Evolutionary conservation across 176 grass and related monocot genomes (phyloP).

Genomic region (Guadua angustifolia): DNA sequence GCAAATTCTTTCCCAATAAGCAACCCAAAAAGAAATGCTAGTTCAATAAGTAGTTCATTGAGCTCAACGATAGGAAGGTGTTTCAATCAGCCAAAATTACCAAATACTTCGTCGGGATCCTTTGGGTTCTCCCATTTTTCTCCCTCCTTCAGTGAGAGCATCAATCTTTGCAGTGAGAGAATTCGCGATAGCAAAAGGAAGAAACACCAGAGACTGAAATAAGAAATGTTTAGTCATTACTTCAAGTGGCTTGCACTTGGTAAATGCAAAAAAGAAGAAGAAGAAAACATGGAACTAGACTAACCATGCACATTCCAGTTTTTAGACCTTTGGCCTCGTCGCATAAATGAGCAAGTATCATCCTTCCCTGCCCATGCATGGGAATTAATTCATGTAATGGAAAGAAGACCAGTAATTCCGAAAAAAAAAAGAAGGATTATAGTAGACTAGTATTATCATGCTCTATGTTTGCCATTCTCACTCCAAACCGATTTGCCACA

Average conservation of each 20-base stretch:
- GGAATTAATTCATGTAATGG: slow-evolving; percentile 33
- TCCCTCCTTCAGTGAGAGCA: no score
- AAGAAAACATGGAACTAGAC: not conserved
- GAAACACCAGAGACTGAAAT: slow-evolving; percentile 82
- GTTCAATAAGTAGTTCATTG: no score
- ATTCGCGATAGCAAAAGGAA: slow-evolving; percentile 88
- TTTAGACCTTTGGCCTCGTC: slow-evolving; percentile 93
- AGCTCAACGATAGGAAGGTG: no score
- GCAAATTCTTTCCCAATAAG: slow-evolving; percentile 35
- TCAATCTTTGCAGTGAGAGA: slow-evolving; percentile 85
- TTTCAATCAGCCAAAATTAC: no score
- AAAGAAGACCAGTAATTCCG: slow-evolving; percentile 16
- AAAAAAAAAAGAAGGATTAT: slow-evolving; percentile 31
- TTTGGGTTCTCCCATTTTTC: no score
- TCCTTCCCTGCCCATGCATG: slow-evolving; percentile 80
- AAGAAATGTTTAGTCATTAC: slow-evolving; percentile 28
- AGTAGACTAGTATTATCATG: not conserved
- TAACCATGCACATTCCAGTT: slow-evolving; percentile 98
- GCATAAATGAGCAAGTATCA: slow-evolving; percentile 95
- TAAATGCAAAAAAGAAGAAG: no score
- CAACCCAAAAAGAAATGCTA: not conserved
- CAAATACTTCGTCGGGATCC: no score
- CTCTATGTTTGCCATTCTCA: not conserved
- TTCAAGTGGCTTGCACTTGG: slow-evolving; percentile 12
- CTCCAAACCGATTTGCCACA: not conserved